Percentiles rank a stretch among this genome's conserved stretches.
These are phyloP conservation scores for Pseudozyma sp. DNA, from an alignment of 1,284 basidiomycete species.

Conservation along the genomic window DNA sequence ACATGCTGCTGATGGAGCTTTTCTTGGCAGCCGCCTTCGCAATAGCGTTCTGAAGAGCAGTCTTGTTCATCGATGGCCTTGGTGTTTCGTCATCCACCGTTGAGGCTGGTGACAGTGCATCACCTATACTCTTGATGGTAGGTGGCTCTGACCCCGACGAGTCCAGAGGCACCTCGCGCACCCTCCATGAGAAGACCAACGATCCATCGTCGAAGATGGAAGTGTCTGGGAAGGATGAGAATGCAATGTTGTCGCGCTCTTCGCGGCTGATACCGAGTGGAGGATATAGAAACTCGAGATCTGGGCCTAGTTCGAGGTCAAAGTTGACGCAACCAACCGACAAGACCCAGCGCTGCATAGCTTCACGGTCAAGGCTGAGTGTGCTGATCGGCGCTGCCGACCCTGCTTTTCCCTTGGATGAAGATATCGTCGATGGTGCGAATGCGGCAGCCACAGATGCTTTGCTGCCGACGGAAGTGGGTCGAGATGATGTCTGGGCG, in stretches of 20 bases:
- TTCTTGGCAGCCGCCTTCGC: conserved; percentile 20
- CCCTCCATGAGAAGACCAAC: conserved; percentile 64
- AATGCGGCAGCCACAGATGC: conserved; percentile 1
- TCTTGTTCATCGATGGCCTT: conserved; percentile 48
- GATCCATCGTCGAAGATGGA: conserved; percentile 66
- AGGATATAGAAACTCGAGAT: conserved; percentile 80
- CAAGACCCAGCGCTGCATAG: conserved; percentile 66
- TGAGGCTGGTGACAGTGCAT: conserved; percentile 11
- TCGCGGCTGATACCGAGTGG: conserved; percentile 75
- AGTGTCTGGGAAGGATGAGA: conserved; percentile 93
- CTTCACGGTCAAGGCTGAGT: conserved; percentile 47
- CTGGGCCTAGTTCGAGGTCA: conserved; percentile 76
- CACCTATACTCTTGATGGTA: conserved; percentile 46
- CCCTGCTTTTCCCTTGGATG: not conserved
- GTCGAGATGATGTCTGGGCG: conserved; percentile 10
- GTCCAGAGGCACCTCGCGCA: conserved; percentile 63
- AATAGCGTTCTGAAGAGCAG: conserved; percentile 27
- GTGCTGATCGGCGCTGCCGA: conserved; percentile 6
- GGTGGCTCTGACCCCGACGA: conserved; percentile 49
- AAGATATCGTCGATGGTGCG: not conserved
- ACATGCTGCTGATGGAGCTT: conserved; percentile 12
- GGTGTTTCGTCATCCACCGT: conserved; percentile 41
- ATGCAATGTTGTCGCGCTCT: conserved; percentile 88
- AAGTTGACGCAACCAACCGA: conserved; percentile 67
- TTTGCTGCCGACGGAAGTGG: conserved; percentile 22